Percentiles rank a stretch among this genome's conserved stretches.
Evolutionary conservation across 164 flowering plant genomes (phyloP).

Genomic region (Annona squamosa): DNA sequence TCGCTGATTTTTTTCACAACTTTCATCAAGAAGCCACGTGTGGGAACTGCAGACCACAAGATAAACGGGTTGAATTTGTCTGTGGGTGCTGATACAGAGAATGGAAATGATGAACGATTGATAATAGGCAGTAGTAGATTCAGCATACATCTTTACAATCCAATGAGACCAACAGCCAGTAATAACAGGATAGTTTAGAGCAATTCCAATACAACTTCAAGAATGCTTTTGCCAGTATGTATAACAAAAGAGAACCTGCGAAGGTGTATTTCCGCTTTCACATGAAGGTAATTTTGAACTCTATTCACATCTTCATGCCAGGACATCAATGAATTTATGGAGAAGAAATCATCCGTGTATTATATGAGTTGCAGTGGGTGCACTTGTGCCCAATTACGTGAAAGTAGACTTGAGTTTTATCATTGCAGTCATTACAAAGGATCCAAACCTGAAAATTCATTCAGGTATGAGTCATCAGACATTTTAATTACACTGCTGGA

Average conservation of each 20-base stretch:
- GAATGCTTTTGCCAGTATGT: background rate
- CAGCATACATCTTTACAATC: background rate
- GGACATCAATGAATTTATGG: slow-evolving; percentile 21
- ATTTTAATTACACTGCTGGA: no score
- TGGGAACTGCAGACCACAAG: no score
- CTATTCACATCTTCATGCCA: background rate
- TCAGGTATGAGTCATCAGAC: background rate
- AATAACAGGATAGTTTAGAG: background rate
- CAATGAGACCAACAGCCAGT: background rate
- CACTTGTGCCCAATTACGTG: slow-evolving; percentile 89
- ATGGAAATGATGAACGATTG: background rate
- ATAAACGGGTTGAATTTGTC: no score
- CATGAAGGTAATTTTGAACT: background rate
- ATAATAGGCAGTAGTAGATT: background rate
- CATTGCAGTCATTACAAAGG: slow-evolving; percentile 85
- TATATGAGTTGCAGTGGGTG: slow-evolving; percentile 73
- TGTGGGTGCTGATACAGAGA: no score
- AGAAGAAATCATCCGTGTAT: slow-evolving; percentile 63
- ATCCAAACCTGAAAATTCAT: slow-evolving; percentile 76
- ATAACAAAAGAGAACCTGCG: background rate
- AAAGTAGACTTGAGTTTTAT: slow-evolving; percentile 72
- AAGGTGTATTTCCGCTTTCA: background rate
- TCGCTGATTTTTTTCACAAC: no score
- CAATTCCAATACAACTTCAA: background rate
- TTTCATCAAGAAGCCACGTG: no score